phyloP scores from a whole-genome alignment of 805 yeast genomes.

The Monosporozyma servazzii region DNA sequence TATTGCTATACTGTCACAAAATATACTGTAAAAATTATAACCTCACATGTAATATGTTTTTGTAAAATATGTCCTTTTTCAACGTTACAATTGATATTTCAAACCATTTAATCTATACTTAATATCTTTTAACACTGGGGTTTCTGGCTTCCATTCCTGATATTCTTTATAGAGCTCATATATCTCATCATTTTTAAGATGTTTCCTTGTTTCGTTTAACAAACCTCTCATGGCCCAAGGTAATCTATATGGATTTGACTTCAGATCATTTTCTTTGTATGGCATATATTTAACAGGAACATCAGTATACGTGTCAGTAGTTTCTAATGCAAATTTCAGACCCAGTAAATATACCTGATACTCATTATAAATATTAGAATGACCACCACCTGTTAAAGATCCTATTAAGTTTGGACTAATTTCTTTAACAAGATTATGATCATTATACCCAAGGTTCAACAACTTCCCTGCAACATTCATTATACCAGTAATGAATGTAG shows the following conservation, averaged over 20 bases:
- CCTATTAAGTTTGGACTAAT: conserved; percentile 76
- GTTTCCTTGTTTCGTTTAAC: conserved; percentile 51
- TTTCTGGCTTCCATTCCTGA: conserved; percentile 80
- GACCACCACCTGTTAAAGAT: conserved; percentile 91
- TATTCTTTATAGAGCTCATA: conserved; percentile 56
- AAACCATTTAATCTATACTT: conserved; percentile 67
- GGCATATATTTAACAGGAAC: conserved; percentile 30
- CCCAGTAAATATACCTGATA: conserved; percentile 78
- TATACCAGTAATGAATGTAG: conserved; percentile 66
- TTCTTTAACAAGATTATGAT: conserved; percentile 80
- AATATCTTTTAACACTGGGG: conserved; percentile 72
- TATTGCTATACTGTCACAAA: no score
- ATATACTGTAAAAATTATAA: no score
- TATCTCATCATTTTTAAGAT: conserved; percentile 49
- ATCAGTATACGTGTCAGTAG: conserved; percentile 47
- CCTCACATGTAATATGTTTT: no score
- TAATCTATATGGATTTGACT: conserved; percentile 71
- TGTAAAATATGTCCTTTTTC: no score
- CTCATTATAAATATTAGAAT: conserved; percentile 80
- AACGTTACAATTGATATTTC: conserved; percentile 12
- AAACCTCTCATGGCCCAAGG: conserved; percentile 93
- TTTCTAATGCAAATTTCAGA: conserved; percentile 61
- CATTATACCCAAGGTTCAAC: conserved; percentile 69
- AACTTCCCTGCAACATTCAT: conserved; percentile 65
- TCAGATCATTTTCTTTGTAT: conserved; percentile 56